Evolutionary conservation across 805 yeast genomes (phyloP).

Genomic region (Deakozyma indianensis): DNA sequence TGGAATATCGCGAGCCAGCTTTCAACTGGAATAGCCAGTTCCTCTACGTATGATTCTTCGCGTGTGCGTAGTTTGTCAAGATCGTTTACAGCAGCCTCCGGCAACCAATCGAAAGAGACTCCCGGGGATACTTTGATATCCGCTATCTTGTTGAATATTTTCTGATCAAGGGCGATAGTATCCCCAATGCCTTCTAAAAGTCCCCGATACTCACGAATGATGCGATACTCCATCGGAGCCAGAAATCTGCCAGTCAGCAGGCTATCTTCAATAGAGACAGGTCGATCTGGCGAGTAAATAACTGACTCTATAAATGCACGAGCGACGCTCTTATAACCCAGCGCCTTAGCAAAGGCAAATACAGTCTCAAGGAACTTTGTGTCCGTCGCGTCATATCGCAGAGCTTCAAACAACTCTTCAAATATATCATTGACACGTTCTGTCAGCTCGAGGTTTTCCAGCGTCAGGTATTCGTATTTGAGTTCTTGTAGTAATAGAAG

Average conservation of each 20-base stretch:
- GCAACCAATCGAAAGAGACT: neutral
- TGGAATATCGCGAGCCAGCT: neutral
- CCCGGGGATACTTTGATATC: neutral
- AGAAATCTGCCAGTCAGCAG: slow-evolving; percentile 7
- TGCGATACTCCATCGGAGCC: slow-evolving; percentile 7
- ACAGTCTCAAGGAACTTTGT: slow-evolving; percentile 11
- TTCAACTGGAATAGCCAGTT: neutral
- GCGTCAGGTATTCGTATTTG: slow-evolving; percentile 14
- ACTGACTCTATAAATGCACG: slow-evolving; percentile 13
- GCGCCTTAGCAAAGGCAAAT: slow-evolving; percentile 6
- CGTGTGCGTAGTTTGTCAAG: neutral
- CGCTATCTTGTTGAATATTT: neutral
- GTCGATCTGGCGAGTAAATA: slow-evolving; percentile 7
- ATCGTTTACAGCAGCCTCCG: neutral
- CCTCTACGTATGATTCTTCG: neutral
- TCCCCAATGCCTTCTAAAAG: slow-evolving; percentile 2
- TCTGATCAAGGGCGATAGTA: neutral
- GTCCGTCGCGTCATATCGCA: slow-evolving; percentile 20
- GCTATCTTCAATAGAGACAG: slow-evolving; percentile 6
- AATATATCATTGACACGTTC: slow-evolving; percentile 29
- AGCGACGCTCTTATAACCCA: slow-evolving; percentile 12
- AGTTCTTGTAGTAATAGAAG: slow-evolving; percentile 40
- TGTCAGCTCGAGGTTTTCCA: slow-evolving; percentile 24
- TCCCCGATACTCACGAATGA: slow-evolving; percentile 1
- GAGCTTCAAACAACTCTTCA: slow-evolving; percentile 51